Base-by-base conservation (phyloP, 2,329 filamentous ascomycete species). In the Fusarium heterosporum region DNA sequence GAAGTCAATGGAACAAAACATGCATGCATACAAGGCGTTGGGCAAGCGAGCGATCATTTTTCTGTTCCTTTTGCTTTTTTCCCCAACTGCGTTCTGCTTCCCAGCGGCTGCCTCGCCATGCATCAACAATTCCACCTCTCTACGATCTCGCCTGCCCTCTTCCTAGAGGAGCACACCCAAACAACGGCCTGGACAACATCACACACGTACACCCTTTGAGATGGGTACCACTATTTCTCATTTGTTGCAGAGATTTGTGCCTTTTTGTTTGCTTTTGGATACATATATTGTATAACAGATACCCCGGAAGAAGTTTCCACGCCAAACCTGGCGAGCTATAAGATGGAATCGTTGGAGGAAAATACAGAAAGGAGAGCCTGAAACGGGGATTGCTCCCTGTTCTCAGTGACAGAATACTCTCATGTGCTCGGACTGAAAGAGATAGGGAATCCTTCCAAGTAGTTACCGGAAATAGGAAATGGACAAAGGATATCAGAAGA, bases 271-370 rank as follows among this genome's bases (percentile, higher is more conserved):
- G 45, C 9, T 60, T 72, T 67, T 61, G 63, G 60, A 71, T 66
- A 61, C 49, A 68, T 63, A 64, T 29, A 55, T 66, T 73, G 71
- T 73, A 73, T 55, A 73, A 72, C 69, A 73, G 69, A 73, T 73
- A 73, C 71, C 71, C 71, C 67, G 45, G 57, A 66, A 56, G 67
- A 61, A 72, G 66, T 70, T 67, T 69, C 40, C 45, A 52, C 51
- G 60, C 51, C 60, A 32, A 11, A 46, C 46, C 51, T 59, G 66
- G 70, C 63, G 65, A 66, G 60, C 16, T 51, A 41, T 48, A 54
- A 69, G 58, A 63, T 51, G 58, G 45, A 69, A 58, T 49, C 60
- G 68, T 57, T 62, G 51, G 61, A 45, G 48, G 59, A 60, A 39
- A 46, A 40, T 53, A 45, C 26, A 59, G 38, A 56, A 46, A 36